Conservation (phyloP, 2,329 filamentous ascomycete species). For the Elsinoe arachidis region DNA sequence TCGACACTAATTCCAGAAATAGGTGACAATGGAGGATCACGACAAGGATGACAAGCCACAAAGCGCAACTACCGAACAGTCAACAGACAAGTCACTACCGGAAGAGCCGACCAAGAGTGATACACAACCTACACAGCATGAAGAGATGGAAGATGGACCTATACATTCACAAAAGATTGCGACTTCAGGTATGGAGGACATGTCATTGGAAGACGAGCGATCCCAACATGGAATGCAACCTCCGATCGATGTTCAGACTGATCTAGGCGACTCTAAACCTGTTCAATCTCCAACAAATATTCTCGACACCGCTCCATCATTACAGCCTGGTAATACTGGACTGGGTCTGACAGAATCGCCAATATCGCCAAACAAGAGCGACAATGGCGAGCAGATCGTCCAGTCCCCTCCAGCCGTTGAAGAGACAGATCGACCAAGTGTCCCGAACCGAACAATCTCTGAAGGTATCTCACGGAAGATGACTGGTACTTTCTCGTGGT, state of each 20-base stretch:
- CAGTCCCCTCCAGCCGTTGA: slow-evolving; percentile 4
- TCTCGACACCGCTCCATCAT: slow-evolving; percentile 6
- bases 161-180: slow-evolving; percentile 11
- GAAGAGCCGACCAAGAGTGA: background rate
- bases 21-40: slow-evolving; percentile 12
- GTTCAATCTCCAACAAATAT: background rate
- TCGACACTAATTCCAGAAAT: background rate
- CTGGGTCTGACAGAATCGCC: background rate
- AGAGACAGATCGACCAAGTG: slow-evolving; percentile 8
- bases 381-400: slow-evolving; percentile 2
- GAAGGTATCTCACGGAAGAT: slow-evolving; percentile 52
- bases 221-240: background rate
- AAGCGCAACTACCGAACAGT: slow-evolving; percentile 1
- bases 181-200: background rate
- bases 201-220: slow-evolving; percentile 7
- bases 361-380: background rate
- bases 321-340: background rate
- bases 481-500: slow-evolving; percentile 79
- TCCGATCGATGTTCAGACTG: background rate
- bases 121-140: background rate
- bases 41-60: slow-evolving; percentile 1
- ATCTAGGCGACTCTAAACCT: background rate
- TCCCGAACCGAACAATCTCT: slow-evolving; percentile 9
- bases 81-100: slow-evolving; percentile 4
- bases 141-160: background rate